Conservation (phyloP, 768 basidiomycete genomes). For the Lactarius vividus region DNA sequence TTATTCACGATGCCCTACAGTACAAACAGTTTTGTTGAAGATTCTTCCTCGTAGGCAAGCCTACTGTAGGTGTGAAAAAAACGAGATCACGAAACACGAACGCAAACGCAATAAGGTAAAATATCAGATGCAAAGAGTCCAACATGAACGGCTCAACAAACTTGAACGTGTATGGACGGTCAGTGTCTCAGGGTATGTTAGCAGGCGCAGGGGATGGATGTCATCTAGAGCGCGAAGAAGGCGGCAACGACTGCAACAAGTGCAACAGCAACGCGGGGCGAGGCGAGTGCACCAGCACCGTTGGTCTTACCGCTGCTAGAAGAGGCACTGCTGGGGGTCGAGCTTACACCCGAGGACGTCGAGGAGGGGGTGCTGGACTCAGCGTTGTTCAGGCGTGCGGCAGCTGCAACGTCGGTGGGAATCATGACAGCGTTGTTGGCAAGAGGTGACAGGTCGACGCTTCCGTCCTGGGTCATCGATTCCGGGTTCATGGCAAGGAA, state of each 20-base stretch:
- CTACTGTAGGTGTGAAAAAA: conserved; percentile 10
- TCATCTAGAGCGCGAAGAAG: conserved; percentile 41
- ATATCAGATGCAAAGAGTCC: conserved; percentile 20
- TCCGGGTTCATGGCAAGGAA: conserved; percentile 52
- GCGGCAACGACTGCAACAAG: conserved; percentile 49
- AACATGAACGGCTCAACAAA: conserved; percentile 6
- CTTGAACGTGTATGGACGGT: conserved; percentile 16
- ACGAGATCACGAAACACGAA: conserved; percentile 22
- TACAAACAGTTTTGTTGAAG: background rate
- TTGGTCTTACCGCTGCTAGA: conserved; percentile 33
- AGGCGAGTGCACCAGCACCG: conserved; percentile 48
- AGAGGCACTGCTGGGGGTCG: conserved; percentile 24
- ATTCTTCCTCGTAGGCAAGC: conserved; percentile 24
- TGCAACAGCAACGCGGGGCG: conserved; percentile 50
- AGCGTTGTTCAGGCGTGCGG: conserved; percentile 36
- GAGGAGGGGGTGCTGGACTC: conserved; percentile 34
- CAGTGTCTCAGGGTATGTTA: conserved; percentile 16
- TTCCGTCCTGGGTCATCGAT: conserved; percentile 48
- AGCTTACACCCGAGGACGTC: conserved; percentile 25
- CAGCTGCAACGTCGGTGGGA: conserved; percentile 54
- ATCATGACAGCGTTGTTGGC: conserved; percentile 52
- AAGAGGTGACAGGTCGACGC: conserved; percentile 46
- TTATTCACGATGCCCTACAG: background rate
- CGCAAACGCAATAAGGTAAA: conserved; percentile 19
- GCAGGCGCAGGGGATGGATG: background rate